These are phyloP conservation scores for Canariomyces notabilis DNA, from an alignment of 2,329 filamentous ascomycete genomes.

Conservation along the genomic window DNA sequence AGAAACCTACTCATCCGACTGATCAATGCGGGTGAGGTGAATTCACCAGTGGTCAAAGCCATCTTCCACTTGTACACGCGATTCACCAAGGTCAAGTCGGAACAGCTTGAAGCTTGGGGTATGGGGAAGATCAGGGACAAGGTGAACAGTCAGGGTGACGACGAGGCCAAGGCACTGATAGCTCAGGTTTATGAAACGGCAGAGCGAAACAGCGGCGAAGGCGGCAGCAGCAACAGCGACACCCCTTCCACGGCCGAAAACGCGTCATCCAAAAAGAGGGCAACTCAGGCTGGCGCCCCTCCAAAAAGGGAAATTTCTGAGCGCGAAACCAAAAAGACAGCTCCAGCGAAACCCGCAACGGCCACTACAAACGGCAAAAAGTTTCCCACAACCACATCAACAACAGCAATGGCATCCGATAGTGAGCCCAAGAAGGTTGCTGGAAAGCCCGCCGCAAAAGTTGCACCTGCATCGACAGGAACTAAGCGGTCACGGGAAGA, in stretches of 20 bases:
- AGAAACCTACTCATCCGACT: conserved; percentile 21
- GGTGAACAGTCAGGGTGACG: conserved; percentile 60
- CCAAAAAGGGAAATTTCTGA: conserved; percentile 8
- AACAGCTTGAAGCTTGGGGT: conserved; percentile 36
- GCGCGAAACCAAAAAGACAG: conserved; percentile 12
- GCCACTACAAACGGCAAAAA: conserved; percentile 9
- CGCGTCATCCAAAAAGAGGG: conserved; percentile 10
- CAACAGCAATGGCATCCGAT: conserved; percentile 10
- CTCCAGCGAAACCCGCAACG: conserved; percentile 9
- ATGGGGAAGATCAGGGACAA: conserved; percentile 60
- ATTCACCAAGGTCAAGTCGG: conserved; percentile 19
- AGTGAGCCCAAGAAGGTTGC: conserved; percentile 19
- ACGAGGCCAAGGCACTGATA: conserved; percentile 57
- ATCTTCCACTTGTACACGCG: conserved; percentile 21
- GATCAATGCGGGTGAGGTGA: conserved; percentile 19
- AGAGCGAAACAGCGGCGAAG: conserved; percentile 24
- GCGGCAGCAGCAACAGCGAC: conserved; percentile 7
- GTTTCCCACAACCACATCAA: conserved; percentile 4
- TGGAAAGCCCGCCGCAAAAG: conserved; percentile 12
- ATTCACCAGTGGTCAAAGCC: conserved; percentile 21
- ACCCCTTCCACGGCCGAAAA: neutral
- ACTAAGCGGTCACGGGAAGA: conserved; percentile 38
- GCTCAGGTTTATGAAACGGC: conserved; percentile 37
- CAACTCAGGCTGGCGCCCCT: neutral
- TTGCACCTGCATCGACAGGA: conserved; percentile 18